These are phyloP conservation scores for Geranium rotundifolium DNA, from an alignment of 345 rosid genomes.

Conservation along the genomic window DNA sequence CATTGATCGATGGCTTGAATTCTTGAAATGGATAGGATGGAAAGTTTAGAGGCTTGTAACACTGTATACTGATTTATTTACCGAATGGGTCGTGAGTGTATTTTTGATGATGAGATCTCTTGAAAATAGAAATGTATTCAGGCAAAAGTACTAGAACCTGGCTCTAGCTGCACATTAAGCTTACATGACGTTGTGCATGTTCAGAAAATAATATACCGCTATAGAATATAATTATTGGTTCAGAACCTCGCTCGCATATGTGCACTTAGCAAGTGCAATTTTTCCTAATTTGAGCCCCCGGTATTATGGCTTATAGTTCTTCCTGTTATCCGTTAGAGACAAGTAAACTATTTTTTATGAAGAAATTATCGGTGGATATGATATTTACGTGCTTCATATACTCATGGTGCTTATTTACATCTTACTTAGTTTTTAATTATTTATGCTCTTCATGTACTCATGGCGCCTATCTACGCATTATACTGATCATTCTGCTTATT, in stretches of 20 bases:
- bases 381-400: neutral
- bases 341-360: too few species aligned
- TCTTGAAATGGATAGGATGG: neutral
- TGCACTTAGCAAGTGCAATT: neutral
- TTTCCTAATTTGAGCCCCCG: neutral
- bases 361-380: too few species aligned
- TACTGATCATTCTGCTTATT: constrained; percentile 2
- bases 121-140: neutral
- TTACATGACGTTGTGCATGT: too few species aligned
- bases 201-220: neutral
- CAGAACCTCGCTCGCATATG: neutral
- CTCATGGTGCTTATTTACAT: neutral
- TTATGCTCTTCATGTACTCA: neutral
- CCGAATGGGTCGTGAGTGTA: neutral
- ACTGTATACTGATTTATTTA: neutral
- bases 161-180: too few species aligned
- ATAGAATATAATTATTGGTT: neutral
- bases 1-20: neutral
- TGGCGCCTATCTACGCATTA: neutral
- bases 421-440: too few species aligned
- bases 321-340: too few species aligned
- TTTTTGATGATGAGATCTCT: neutral
- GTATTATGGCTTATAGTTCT: too few species aligned
- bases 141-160: too few species aligned
- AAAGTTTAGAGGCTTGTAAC: neutral